Evolutionary conservation across 345 rosid genomes (phyloP).

Genomic region (Leavenworthia alabamica): DNA sequence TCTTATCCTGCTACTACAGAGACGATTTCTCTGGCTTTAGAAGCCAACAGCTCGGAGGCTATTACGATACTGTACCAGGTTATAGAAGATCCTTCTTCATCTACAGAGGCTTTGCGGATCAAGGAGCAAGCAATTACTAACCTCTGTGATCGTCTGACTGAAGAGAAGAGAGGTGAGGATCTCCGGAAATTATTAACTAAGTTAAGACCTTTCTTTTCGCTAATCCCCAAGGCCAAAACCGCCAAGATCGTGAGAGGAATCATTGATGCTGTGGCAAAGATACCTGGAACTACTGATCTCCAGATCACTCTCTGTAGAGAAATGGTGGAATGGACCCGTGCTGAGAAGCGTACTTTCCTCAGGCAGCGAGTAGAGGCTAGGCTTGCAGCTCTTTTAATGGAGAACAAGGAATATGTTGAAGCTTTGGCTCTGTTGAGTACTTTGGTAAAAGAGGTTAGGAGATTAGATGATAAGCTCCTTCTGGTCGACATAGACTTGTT

Average conservation of each 20-base stretch:
- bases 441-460: slow-evolving; percentile 84
- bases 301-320: slow-evolving; percentile 92
- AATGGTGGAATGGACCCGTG: slow-evolving; percentile 92
- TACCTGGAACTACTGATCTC: slow-evolving; percentile 78
- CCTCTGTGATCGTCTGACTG: slow-evolving; percentile 70
- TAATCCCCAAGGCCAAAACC: slow-evolving; percentile 94
- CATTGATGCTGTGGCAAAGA: slow-evolving; percentile 91
- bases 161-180: slow-evolving; percentile 80
- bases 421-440: slow-evolving; percentile 65
- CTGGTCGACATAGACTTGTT: slow-evolving; percentile 87
- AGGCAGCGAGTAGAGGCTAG: slow-evolving; percentile 94
- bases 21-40: slow-evolving; percentile 60
- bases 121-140: slow-evolving; percentile 80
- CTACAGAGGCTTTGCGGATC: slow-evolving; percentile 67
- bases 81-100: slow-evolving; percentile 75
- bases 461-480: slow-evolving; percentile 94
- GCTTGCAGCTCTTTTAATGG: slow-evolving; percentile 92
- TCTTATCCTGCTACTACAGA: slow-evolving; percentile 53
- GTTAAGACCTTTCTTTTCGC: slow-evolving; percentile 75
- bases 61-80: slow-evolving; percentile 59
- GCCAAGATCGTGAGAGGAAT: slow-evolving; percentile 83
- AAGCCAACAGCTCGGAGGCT: slow-evolving; percentile 67
- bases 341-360: slow-evolving; percentile 87
- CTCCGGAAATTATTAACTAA: slow-evolving; percentile 67
- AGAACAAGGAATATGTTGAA: slow-evolving; percentile 71